Percentiles rank a stretch among this genome's conserved stretches.
These are phyloP conservation scores for Yamadazyma atlantica DNA, from an alignment of 1,139 yeast species.

Conservation along the genomic window DNA sequence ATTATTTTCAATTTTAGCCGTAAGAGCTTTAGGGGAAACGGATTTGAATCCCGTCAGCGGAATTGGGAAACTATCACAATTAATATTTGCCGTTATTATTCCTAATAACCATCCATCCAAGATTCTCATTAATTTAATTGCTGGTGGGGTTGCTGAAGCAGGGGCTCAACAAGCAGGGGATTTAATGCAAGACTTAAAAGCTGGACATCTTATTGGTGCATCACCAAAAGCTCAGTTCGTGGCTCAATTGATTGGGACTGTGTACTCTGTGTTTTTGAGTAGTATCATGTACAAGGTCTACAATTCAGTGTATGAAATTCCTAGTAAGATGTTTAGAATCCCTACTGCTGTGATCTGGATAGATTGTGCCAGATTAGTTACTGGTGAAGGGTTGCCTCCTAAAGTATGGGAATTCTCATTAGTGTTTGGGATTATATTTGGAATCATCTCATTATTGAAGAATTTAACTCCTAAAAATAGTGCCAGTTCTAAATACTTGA, in stretches of 20 bases:
- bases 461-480: constrained; percentile 47
- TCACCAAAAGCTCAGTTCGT: constrained; percentile 88
- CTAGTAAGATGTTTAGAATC: constrained; percentile 74
- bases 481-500: constrained; percentile 41
- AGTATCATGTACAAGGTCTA: constrained; percentile 81
- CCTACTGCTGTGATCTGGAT: constrained; percentile 98
- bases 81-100: constrained; percentile 79
- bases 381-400: constrained; percentile 88
- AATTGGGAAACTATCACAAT: constrained; percentile 89
- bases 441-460: constrained; percentile 62
- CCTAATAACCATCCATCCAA: constrained; percentile 78
- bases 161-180: constrained; percentile 99
- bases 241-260: constrained; percentile 86
- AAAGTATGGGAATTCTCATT: constrained; percentile 67
- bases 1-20: constrained; percentile 79
- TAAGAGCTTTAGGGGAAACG: constrained; percentile 93
- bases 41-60: constrained; percentile 97
- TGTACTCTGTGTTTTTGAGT: constrained; percentile 78
- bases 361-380: constrained; percentile 89
- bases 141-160: constrained; percentile 97
- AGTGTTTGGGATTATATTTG: constrained; percentile 67
- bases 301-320: constrained; percentile 79
- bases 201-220: constrained; percentile 90
- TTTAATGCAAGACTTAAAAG: constrained; percentile 93
- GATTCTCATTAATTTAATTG: constrained; percentile 79